Evolutionary conservation across 2,329 filamentous ascomycete genomes (phyloP), one percentile per base, ranked within the genome.

Genomic region (Exophiala sideris): DNA sequence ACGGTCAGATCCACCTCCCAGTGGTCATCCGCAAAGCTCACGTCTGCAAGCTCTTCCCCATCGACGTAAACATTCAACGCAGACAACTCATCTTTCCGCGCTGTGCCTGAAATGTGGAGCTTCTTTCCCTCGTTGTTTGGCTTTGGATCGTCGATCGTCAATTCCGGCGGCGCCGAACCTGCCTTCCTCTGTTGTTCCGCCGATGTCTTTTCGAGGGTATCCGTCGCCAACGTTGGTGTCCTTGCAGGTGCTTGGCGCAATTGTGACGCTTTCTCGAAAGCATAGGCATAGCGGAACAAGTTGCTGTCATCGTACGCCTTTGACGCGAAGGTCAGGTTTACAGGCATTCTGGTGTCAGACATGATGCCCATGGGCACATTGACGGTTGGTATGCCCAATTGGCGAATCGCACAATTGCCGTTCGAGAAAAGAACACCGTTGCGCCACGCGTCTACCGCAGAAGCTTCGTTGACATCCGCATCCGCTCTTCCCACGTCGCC

Each of bases 341-440:
- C 57, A 6, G 66, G 64, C 59, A 67, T 66, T 3, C 53, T 39
- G 6, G 48, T 64, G 16, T 60, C 60, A 1, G 52, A 34, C 47
- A 67, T 61, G 18, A 59, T 35, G 3, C 63, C 65, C 64, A 66
- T 67, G 1, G 62, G 58, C 6, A 67, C 54, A 14, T 48, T 61
- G 11, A 67, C 58, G 1, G 58, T 63, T 1, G 65, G 65, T 7
- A 67, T 60, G 14, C 66, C 66, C 9, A 62, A 47, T 40, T 65
- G 62, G 7, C 62, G 57, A 16, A 67, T 57, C 2, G 61, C 61
- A 18, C 59, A 56, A 48, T 79, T 79, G 3, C 78, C 78, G 44
- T 81, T 78, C 1, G 71, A 73, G 51, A 79, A 81, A 40, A 72
- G 71, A 5, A 80, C 71, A 0, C 79, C 79, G 38, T 80, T 77